Percentiles rank a stretch among this genome's conserved stretches.
Conservation (phyloP, 1,284 basidiomycete species). For the Boletellus sp. region DNA sequence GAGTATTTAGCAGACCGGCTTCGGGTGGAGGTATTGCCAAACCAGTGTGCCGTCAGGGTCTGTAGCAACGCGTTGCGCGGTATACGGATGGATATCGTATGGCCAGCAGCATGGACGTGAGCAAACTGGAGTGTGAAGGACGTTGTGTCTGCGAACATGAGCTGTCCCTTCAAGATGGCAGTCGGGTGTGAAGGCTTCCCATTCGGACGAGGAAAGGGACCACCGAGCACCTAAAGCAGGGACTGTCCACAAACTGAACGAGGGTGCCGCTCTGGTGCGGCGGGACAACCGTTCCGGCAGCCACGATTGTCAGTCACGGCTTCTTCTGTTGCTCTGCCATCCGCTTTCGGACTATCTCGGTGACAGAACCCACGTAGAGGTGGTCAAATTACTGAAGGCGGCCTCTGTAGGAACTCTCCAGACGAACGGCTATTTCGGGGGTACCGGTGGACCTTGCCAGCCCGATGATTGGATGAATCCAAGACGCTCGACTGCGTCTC, state of each 20-base stretch:
- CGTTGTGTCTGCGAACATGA: constrained; percentile 7
- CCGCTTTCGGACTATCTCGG: constrained; percentile 33
- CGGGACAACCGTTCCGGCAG: constrained; percentile 10
- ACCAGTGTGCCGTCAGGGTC: constrained; percentile 3
- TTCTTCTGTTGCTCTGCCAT: constrained; percentile 34
- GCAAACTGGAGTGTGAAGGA: constrained; percentile 3
- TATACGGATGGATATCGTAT: constrained; percentile 2
- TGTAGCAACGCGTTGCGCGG: neutral
- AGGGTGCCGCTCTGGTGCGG: constrained; percentile 1
- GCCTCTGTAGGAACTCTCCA: constrained; percentile 29
- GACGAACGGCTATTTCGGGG: constrained; percentile 25
- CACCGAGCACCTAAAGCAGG: constrained; percentile 19
- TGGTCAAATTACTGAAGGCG: constrained; percentile 35
- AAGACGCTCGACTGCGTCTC: constrained; percentile 31
- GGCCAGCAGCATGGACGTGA: constrained; percentile 4
- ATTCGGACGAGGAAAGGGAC: constrained; percentile 4
- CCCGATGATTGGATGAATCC: constrained; percentile 23
- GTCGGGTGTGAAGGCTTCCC: neutral
- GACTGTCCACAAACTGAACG: constrained; percentile 6
- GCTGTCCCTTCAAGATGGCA: constrained; percentile 3
- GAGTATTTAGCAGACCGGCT: neutral
- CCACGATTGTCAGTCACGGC: constrained; percentile 19
- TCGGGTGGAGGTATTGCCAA: constrained; percentile 4
- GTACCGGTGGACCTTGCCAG: constrained; percentile 21
- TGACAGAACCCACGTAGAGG: constrained; percentile 33